A percentile compares a stretch with the other conserved stretches of the same genome.
phyloP scores from a whole-genome alignment of 805 yeast species.

The Pichia phayaonensis region DNA sequence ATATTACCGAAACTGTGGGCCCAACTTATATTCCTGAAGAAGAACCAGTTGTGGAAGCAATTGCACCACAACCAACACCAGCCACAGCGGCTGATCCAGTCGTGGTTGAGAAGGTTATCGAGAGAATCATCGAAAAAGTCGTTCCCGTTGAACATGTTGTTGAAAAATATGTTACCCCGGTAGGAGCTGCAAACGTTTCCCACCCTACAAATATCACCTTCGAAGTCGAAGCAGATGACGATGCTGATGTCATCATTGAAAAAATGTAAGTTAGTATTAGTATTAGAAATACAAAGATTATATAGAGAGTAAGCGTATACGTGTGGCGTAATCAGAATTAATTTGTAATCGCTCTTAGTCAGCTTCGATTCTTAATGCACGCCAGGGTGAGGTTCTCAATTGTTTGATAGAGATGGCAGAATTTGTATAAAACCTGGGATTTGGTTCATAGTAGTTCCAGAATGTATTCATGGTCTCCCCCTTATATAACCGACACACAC shows the following conservation, averaged over 20 bases:
- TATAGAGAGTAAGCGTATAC: neutral
- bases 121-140: slow-evolving; percentile 10
- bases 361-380: neutral
- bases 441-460: no score
- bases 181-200: neutral
- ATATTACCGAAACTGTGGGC: slow-evolving; percentile 44
- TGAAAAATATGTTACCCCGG: slow-evolving; percentile 1
- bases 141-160: slow-evolving; percentile 9
- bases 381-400: no score
- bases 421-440: no score
- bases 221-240: slow-evolving; percentile 24
- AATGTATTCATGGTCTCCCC: no score
- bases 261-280: slow-evolving; percentile 10
- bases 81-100: neutral
- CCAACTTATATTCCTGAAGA: slow-evolving; percentile 31
- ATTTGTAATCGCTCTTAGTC: neutral
- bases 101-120: slow-evolving; percentile 8
- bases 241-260: slow-evolving; percentile 28
- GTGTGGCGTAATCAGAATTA: neutral
- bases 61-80: neutral
- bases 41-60: slow-evolving; percentile 8
- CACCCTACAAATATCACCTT: slow-evolving; percentile 21
- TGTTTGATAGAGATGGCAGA: no score
- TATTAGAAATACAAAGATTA: neutral
- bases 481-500: no score